phyloP scores from a whole-genome alignment of 371 early-diverging fungal species.

The Mucor saturninus region DNA sequence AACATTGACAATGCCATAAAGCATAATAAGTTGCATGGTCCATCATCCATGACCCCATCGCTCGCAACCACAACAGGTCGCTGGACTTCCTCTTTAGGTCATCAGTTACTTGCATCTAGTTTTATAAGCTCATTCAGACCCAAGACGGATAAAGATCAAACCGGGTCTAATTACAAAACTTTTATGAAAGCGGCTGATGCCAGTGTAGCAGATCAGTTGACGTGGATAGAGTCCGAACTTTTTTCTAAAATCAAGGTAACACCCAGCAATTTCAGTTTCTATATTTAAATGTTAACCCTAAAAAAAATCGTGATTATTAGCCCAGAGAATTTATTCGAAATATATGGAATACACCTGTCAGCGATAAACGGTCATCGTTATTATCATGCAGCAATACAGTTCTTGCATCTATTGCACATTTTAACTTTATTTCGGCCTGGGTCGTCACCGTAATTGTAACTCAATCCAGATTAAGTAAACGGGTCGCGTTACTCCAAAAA shows the following conservation, averaged over 20 bases:
- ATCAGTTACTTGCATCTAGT: constrained; percentile 27
- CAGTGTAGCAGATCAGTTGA: constrained; percentile 67
- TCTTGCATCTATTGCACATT: constrained; percentile 60
- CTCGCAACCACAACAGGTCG: constrained; percentile 25
- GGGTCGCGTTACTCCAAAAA: constrained; percentile 66
- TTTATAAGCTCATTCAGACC: constrained; percentile 38
- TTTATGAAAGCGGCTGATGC: constrained; percentile 49
- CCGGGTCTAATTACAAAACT: constrained; percentile 26
- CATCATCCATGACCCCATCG: constrained; percentile 14
- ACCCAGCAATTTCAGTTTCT: not conserved
- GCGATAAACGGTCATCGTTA: constrained; percentile 1
- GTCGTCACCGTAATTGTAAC: constrained; percentile 67
- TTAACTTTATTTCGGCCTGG: constrained; percentile 71
- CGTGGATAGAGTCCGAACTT: constrained; percentile 62
- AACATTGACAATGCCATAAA: constrained; percentile 26
- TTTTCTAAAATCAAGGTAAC: constrained; percentile 30
- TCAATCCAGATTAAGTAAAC: constrained; percentile 59
- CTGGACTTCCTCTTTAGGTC: constrained; percentile 31
- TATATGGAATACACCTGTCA: constrained; percentile 42
- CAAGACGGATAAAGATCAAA: constrained; percentile 37
- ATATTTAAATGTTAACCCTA: too few species aligned
- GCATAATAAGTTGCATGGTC: not conserved
- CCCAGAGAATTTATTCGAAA: constrained; percentile 62
- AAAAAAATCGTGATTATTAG: constrained; percentile 17
- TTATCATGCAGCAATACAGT: constrained; percentile 35